Conservation (phyloP, 352 stramenopile genomes). For the Blastocystis sp. region DNA sequence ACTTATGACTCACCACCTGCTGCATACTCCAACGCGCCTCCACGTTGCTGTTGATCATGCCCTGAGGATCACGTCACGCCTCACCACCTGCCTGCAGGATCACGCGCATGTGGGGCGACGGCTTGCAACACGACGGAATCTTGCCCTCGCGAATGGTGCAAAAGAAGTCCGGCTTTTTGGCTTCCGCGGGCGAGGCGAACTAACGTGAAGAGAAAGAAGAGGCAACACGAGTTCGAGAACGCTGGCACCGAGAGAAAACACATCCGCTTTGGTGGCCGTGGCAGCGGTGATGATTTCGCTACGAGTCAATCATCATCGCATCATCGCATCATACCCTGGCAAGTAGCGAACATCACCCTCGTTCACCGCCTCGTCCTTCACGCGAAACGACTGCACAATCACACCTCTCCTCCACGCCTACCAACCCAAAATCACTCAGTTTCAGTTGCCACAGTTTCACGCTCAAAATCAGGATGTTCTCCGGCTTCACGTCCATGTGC, state of each 20-base stretch:
- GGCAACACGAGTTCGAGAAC: constrained; percentile 32
- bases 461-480: constrained; percentile 77
- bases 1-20: constrained; percentile 27
- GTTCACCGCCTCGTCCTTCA: neutral
- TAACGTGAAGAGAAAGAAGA: neutral
- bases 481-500: constrained; percentile 77
- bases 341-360: constrained; percentile 43
- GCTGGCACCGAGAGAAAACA: constrained; percentile 35
- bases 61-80: neutral
- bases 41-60: constrained; percentile 35
- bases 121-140: constrained; percentile 40
- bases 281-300: constrained; percentile 47
- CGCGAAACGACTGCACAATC: constrained; percentile 9
- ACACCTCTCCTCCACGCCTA: neutral
- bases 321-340: neutral
- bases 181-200: neutral
- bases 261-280: constrained; percentile 44
- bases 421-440: constrained; percentile 54
- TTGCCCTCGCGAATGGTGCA: constrained; percentile 24
- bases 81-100: neutral
- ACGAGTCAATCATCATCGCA: neutral
- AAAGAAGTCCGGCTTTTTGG: constrained; percentile 5
- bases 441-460: constrained; percentile 24
- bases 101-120: constrained; percentile 53
- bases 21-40: constrained; percentile 6